Conservation (phyloP, 495 filamentous ascomycete species). For the Annulohypoxylon bovei region DNA sequence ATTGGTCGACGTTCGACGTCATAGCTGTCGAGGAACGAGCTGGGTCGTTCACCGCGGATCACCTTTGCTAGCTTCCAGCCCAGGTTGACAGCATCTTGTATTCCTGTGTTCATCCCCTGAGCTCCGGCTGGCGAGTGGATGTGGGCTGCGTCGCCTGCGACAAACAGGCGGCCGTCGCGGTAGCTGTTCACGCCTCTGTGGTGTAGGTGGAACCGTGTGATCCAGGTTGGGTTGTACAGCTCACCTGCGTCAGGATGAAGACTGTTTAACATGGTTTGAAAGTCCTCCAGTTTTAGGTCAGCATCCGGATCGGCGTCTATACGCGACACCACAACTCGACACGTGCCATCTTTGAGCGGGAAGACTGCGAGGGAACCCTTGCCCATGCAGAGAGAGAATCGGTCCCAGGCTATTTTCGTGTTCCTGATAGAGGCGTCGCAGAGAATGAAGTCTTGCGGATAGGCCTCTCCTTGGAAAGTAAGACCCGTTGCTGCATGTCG, state of each 20-base stretch:
- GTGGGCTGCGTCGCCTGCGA: conserved; percentile 68
- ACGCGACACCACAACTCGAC: conserved; percentile 33
- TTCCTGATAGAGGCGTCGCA: conserved; percentile 49
- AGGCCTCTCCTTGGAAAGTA: conserved; percentile 53
- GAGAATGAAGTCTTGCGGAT: conserved; percentile 58
- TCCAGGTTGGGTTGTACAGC: conserved; percentile 49
- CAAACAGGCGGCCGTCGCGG: conserved; percentile 55
- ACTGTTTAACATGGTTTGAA: conserved; percentile 27
- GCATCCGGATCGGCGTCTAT: conserved; percentile 3
- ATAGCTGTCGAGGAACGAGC: conserved; percentile 50
- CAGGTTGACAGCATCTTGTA: conserved; percentile 66
- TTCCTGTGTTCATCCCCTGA: conserved; percentile 69
- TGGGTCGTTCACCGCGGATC: conserved; percentile 33
- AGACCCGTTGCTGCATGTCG: conserved; percentile 49
- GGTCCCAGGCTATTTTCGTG: conserved; percentile 27
- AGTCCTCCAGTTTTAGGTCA: conserved; percentile 28
- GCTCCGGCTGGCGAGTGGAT: conserved; percentile 65
- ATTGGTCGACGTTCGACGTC: conserved; percentile 50
- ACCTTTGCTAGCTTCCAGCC: conserved; percentile 64
- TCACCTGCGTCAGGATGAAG: conserved; percentile 44
- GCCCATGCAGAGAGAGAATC: conserved; percentile 38
- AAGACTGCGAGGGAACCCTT: conserved; percentile 34
- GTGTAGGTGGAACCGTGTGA: conserved; percentile 53
- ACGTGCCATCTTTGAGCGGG: conserved; percentile 36
- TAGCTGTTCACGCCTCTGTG: conserved; percentile 50